Conservation (phyloP, 495 filamentous ascomycete genomes). For the Penicillium parvum region DNA sequence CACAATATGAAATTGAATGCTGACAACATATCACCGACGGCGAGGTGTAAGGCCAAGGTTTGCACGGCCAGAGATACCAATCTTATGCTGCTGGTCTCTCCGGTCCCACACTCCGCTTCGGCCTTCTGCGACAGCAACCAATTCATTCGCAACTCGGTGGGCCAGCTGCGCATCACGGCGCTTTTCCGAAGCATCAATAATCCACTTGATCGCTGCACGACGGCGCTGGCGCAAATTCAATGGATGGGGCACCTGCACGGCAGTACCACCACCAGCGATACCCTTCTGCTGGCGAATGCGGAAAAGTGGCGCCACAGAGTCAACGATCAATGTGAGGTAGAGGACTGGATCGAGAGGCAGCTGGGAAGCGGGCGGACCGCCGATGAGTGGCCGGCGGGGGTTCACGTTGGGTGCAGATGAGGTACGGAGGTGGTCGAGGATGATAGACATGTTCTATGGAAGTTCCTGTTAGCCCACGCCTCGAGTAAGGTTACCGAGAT, state of each 20-base stretch:
- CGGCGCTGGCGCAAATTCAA: conserved; percentile 69
- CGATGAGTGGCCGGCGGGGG: conserved; percentile 64
- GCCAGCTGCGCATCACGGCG: conserved; percentile 64
- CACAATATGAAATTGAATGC: conserved; percentile 5
- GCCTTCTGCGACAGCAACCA: conserved; percentile 85
- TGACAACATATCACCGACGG: conserved; percentile 15
- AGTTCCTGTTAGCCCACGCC: not conserved
- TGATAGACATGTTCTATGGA: conserved; percentile 71
- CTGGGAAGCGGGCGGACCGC: conserved; percentile 64
- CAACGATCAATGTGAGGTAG: conserved; percentile 83
- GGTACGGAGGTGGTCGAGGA: conserved; percentile 85
- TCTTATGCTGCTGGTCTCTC: conserved; percentile 66
- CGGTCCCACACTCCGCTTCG: conserved; percentile 77
- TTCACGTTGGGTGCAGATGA: conserved; percentile 68
- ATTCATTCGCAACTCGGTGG: conserved; percentile 77
- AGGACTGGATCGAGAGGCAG: conserved; percentile 72
- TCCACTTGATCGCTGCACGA: conserved; percentile 77
- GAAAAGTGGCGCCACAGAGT: conserved; percentile 89
- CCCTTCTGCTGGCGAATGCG: conserved; percentile 71
- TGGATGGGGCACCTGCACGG: conserved; percentile 78
- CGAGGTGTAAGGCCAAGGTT: conserved; percentile 51
- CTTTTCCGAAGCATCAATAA: conserved; percentile 73
- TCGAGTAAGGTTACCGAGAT: not conserved
- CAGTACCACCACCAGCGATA: conserved; percentile 76
- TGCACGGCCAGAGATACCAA: conserved; percentile 63